phyloP scores from a whole-genome alignment of 2,329 filamentous ascomycete genomes.

The Venturia asperata region DNA sequence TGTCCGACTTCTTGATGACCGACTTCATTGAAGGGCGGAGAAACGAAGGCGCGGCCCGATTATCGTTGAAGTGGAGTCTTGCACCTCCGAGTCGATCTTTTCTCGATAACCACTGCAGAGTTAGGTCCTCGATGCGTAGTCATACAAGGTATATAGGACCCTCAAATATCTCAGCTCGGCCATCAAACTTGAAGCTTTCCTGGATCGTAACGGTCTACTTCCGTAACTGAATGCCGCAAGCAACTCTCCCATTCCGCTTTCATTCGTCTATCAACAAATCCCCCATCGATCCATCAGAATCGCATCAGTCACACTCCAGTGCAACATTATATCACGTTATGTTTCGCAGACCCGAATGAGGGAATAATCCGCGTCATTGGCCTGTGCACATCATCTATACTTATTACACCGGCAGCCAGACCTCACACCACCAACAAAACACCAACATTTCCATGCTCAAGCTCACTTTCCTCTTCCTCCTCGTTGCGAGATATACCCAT shows the following conservation, averaged over 20 bases:
- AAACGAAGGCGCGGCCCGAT: too few relatives aligned
- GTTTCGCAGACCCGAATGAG: neutral
- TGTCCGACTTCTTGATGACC: neutral
- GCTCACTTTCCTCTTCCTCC: neutral
- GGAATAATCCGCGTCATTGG: neutral
- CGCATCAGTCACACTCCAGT: too few relatives aligned
- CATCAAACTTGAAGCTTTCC: neutral
- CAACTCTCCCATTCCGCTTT: neutral
- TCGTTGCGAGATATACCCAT: neutral
- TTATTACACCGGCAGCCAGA: neutral
- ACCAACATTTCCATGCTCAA: neutral
- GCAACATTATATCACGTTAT: neutral
- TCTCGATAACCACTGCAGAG: too few relatives aligned
- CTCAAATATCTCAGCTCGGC: neutral
- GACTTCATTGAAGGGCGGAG: neutral
- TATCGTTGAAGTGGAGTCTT: too few relatives aligned
- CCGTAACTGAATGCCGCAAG: neutral
- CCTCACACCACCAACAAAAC: neutral
- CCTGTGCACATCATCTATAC: neutral
- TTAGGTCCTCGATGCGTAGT: too few relatives aligned
- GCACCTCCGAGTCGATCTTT: too few relatives aligned
- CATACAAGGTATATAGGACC: too few relatives aligned
- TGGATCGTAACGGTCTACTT: neutral
- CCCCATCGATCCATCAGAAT: neutral
- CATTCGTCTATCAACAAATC: neutral